phyloP scores from a whole-genome alignment of 495 filamentous ascomycete genomes.

The Daldinia concentrica region DNA sequence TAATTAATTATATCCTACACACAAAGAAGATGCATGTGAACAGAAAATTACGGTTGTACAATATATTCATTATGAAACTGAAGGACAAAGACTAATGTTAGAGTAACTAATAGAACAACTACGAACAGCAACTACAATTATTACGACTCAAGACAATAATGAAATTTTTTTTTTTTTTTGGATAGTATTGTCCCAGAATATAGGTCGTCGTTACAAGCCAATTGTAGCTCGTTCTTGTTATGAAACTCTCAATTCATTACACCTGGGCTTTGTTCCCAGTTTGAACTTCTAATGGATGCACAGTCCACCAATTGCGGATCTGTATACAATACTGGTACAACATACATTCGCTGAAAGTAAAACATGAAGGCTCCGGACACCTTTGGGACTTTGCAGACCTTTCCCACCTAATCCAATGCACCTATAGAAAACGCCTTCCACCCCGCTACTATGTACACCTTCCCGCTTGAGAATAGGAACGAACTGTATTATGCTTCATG shows the following conservation, averaged over 20 bases:
- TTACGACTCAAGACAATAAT: background rate
- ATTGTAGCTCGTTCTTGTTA: conserved; percentile 14
- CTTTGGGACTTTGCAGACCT: conserved; percentile 8
- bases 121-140: background rate
- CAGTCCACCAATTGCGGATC: background rate
- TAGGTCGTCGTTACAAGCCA: conserved; percentile 6
- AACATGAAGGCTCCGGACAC: conserved; percentile 20
- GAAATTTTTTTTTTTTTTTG: no score
- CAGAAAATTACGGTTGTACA: background rate
- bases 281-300: conserved; percentile 11
- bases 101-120: background rate
- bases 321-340: conserved; percentile 29
- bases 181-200: background rate
- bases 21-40: background rate
- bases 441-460: background rate
- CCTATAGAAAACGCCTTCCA: conserved; percentile 4
- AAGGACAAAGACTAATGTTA: background rate
- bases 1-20: background rate
- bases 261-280: conserved; percentile 16
- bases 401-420: conserved; percentile 14
- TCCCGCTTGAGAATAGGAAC: background rate
- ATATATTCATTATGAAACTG: background rate
- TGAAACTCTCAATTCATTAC: conserved; percentile 21
- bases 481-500: background rate
- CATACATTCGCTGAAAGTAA: background rate